Conservation (phyloP, 208 protist genomes). For the Crithidia sp. region DNA sequence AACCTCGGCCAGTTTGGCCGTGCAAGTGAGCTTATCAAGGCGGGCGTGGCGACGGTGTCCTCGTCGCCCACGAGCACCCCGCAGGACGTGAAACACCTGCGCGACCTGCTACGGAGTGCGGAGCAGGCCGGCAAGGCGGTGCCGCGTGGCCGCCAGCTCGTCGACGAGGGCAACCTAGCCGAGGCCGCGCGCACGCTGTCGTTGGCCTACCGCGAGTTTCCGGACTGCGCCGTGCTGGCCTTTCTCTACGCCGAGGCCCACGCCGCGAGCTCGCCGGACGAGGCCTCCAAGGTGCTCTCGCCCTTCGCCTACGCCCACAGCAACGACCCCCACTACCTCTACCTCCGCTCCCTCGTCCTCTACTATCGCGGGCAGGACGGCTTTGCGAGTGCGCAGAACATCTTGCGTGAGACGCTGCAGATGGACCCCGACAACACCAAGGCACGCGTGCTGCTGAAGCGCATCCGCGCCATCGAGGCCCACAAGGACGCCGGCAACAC, state of each 20-base stretch:
- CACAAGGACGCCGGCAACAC: constrained; percentile 85
- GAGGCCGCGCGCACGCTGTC: constrained; percentile 45
- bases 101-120: constrained; percentile 47
- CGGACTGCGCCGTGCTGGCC: constrained; percentile 54
- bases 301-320: constrained; percentile 51
- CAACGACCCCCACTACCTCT: constrained; percentile 69
- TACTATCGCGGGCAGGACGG: constrained; percentile 81
- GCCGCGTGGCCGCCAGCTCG: constrained; percentile 33
- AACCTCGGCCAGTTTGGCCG: constrained; percentile 73
- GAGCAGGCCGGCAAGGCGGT: constrained; percentile 55
- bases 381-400: constrained; percentile 63
- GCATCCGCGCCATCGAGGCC: constrained; percentile 67
- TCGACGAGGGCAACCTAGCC: constrained; percentile 39
- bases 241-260: constrained; percentile 76
- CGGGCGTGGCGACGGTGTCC: constrained; percentile 18
- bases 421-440: constrained; percentile 82
- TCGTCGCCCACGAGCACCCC: constrained; percentile 26
- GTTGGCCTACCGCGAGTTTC: constrained; percentile 50
- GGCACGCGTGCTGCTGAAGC: constrained; percentile 74
- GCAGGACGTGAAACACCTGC: constrained; percentile 56
- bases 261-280: constrained; percentile 53
- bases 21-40: constrained; percentile 44
- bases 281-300: constrained; percentile 54
- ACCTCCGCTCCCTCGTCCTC: constrained; percentile 62
- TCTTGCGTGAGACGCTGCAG: constrained; percentile 69